Evolutionary conservation across 2,329 filamentous ascomycete species (phyloP).

Genomic region (Hortaea werneckii): DNA sequence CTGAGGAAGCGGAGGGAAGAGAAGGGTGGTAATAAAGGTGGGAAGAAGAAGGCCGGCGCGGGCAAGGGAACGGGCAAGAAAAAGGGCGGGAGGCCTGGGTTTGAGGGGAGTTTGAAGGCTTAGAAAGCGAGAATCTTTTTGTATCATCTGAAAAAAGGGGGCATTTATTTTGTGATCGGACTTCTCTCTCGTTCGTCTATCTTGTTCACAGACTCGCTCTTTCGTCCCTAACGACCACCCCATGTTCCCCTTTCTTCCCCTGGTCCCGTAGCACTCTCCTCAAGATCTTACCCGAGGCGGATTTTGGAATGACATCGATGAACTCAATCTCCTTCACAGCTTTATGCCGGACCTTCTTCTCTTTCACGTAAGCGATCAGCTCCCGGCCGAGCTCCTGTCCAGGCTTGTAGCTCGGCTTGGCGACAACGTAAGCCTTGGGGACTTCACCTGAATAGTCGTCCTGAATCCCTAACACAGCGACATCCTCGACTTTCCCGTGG

Average conservation of each 20-base stretch:
- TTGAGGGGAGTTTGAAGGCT: slow-evolving; percentile 57
- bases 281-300: slow-evolving; percentile 64
- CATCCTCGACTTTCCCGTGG: slow-evolving; percentile 46
- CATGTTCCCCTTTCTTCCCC: slow-evolving; percentile 24
- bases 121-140: slow-evolving; percentile 1
- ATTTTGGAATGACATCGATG: slow-evolving; percentile 60
- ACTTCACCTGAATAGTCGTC: slow-evolving; percentile 48
- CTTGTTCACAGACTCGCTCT: slow-evolving; percentile 19
- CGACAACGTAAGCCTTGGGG: slow-evolving; percentile 49
- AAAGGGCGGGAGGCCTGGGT: slow-evolving; percentile 43
- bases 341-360: slow-evolving; percentile 60
- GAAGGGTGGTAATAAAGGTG: slow-evolving; percentile 62
- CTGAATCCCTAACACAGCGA: slow-evolving; percentile 43
- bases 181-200: not conserved
- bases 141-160: no score
- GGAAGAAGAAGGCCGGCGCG: slow-evolving; percentile 54
- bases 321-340: slow-evolving; percentile 57
- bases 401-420: slow-evolving; percentile 23
- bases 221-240: slow-evolving; percentile 25
- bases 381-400: slow-evolving; percentile 31
- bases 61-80: slow-evolving; percentile 49
- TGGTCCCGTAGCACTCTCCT: slow-evolving; percentile 48
- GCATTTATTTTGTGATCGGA: no score
- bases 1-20: slow-evolving; percentile 66
- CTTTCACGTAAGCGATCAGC: slow-evolving; percentile 51